These are phyloP conservation scores for Hyphopichia burtonii DNA, from an alignment of 1,139 yeast species.

Conservation along the genomic window DNA sequence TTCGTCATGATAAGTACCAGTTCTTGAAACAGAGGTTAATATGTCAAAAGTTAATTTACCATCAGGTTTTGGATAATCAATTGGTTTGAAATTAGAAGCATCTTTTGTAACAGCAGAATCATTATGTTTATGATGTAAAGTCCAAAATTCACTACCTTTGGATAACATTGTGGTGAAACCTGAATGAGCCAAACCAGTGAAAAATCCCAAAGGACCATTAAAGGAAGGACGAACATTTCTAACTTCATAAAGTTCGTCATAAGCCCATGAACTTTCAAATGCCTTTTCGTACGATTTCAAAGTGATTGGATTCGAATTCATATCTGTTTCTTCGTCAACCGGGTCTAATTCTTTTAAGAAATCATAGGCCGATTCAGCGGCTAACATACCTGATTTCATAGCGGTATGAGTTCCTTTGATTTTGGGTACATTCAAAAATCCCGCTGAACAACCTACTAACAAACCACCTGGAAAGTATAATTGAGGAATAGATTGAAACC, in stretches of 20 bases:
- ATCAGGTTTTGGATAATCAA: slow-evolving; percentile 93
- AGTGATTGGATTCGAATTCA: slow-evolving; percentile 43
- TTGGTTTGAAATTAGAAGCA: slow-evolving; percentile 66
- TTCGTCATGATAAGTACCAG: slow-evolving; percentile 95
- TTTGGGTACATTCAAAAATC: slow-evolving; percentile 94
- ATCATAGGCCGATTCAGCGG: slow-evolving; percentile 82
- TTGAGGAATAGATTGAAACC: slow-evolving; percentile 86
- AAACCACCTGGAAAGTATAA: slow-evolving; percentile 94
- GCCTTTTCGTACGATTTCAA: slow-evolving; percentile 59
- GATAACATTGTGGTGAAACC: slow-evolving; percentile 82
- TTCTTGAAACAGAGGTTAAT: slow-evolving; percentile 87
- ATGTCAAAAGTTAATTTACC: slow-evolving; percentile 86
- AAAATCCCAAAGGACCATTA: slow-evolving; percentile 63
- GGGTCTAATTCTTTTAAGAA: slow-evolving; percentile 47
- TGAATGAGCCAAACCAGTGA: slow-evolving; percentile 80
- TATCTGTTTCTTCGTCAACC: slow-evolving; percentile 49
- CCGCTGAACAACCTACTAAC: slow-evolving; percentile 92
- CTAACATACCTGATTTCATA: slow-evolving; percentile 89
- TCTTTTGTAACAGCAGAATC: slow-evolving; percentile 71
- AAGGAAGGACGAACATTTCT: slow-evolving; percentile 93
- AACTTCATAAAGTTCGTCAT: slow-evolving; percentile 74
- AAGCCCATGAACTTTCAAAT: slow-evolving; percentile 79
- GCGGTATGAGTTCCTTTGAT: slow-evolving; percentile 99
- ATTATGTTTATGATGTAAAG: slow-evolving; percentile 66
- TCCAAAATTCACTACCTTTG: slow-evolving; percentile 84